Evolutionary conservation across 305 asterid species (phyloP).

Genomic region (Withania somnifera): DNA sequence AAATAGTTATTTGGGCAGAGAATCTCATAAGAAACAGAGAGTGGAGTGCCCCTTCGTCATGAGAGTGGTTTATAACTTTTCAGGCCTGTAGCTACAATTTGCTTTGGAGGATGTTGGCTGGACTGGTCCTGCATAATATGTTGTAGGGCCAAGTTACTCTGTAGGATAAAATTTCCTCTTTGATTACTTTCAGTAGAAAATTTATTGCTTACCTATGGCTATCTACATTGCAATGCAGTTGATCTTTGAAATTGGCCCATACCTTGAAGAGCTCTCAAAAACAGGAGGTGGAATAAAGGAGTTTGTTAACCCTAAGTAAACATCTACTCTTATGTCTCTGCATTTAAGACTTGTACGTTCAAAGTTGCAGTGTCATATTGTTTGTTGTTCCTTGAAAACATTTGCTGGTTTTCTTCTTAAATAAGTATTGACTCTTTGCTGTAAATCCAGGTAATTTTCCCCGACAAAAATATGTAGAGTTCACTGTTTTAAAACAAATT

Average conservation of each 20-base stretch:
- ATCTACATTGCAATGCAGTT: constrained; percentile 30
- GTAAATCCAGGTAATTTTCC: neutral
- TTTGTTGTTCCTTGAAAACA: neutral
- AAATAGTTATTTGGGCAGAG: neutral
- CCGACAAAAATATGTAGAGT: neutral
- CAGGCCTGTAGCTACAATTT: neutral
- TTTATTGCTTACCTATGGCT: neutral
- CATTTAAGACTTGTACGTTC: neutral
- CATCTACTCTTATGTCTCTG: constrained; percentile 6
- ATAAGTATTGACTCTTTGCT: neutral
- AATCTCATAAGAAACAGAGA: neutral
- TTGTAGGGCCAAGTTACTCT: neutral
- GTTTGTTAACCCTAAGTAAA: constrained; percentile 96
- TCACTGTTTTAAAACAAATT: neutral
- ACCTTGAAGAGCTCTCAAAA: constrained; percentile 83
- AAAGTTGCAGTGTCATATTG: neutral
- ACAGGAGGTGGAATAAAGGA: constrained; percentile 93
- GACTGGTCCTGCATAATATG: neutral
- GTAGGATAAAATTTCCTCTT: neutral
- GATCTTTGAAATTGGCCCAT: constrained; percentile 78
- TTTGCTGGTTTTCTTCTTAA: neutral
- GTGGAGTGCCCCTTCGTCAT: neutral
- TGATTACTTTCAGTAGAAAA: neutral
- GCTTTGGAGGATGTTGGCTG: neutral
- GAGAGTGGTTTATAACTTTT: neutral